These are phyloP conservation scores for Blepharisma undulans DNA, from an alignment of 169 alveolate species.

Conservation along the genomic window DNA sequence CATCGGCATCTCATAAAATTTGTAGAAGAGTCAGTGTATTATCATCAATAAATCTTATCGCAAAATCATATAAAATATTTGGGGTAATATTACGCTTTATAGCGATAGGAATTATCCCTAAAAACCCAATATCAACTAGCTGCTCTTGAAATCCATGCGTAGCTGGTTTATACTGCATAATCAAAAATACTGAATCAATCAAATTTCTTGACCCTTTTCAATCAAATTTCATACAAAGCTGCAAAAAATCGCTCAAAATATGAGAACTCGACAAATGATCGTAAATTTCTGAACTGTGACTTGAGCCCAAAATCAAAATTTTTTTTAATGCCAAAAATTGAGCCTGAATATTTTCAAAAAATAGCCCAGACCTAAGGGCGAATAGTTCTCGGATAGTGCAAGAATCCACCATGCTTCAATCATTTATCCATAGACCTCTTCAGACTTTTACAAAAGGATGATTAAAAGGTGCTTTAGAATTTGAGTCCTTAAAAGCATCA, in stretches of 20 bases:
- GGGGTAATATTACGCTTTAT: not conserved
- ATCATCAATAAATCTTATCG: not conserved
- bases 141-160: not conserved
- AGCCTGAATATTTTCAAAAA: not conserved
- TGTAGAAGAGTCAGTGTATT: constrained; percentile 21
- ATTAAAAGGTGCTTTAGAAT: not conserved
- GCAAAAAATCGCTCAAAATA: not conserved
- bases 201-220: not conserved
- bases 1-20: not conserved
- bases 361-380: constrained; percentile 6
- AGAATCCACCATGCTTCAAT: not conserved
- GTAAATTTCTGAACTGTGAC: not conserved
- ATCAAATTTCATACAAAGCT: not conserved
- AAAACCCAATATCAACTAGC: not conserved
- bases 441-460: not conserved
- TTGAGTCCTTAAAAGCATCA: not conserved
- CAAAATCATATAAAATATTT: not conserved
- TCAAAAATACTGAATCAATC: not conserved
- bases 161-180: not conserved
- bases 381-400: not conserved
- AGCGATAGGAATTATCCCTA: not conserved
- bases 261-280: not conserved
- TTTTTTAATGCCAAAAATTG: not conserved
- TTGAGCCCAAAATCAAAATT: not conserved
- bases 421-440: not conserved